phyloP scores from a whole-genome alignment of 495 filamentous ascomycete species.

The Trichocladium antarcticum region DNA sequence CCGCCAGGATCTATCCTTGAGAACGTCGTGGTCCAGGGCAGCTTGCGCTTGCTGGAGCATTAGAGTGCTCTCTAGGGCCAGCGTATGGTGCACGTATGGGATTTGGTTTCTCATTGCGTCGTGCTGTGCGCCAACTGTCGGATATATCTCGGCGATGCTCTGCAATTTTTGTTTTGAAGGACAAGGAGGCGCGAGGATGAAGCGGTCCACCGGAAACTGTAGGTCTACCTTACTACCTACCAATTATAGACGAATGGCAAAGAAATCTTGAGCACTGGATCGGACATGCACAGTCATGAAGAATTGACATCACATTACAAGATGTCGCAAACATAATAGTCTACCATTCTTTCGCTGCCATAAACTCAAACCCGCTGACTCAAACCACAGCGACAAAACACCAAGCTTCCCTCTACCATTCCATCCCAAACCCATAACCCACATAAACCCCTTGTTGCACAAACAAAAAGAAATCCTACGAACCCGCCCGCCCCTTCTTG shows the following conservation, averaged over 20 bases:
- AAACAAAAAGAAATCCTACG: background rate
- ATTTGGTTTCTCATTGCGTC: background rate
- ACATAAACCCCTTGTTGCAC: background rate
- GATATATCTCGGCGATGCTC: background rate
- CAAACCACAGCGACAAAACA: no score
- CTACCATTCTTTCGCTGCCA: no score
- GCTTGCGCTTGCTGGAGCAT: constrained; percentile 88
- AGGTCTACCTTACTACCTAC: no score
- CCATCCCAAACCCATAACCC: no score
- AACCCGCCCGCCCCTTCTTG: constrained; percentile 7
- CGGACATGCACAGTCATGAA: no score
- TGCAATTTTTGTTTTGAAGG: constrained; percentile 1
- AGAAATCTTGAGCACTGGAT: no score
- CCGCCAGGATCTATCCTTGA: constrained; percentile 92
- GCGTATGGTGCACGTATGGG: background rate
- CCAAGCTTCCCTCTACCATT: no score
- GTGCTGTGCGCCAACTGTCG: background rate
- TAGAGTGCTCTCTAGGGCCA: constrained; percentile 24
- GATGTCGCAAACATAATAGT: no score
- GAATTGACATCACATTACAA: no score
- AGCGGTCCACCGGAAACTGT: background rate
- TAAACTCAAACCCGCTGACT: no score
- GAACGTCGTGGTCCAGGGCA: constrained; percentile 98
- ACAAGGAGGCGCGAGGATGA: background rate
- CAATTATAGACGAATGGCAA: no score